Conservation (phyloP, 192 early-diverging fungal genomes). For the Mortierella alpina region DNA sequence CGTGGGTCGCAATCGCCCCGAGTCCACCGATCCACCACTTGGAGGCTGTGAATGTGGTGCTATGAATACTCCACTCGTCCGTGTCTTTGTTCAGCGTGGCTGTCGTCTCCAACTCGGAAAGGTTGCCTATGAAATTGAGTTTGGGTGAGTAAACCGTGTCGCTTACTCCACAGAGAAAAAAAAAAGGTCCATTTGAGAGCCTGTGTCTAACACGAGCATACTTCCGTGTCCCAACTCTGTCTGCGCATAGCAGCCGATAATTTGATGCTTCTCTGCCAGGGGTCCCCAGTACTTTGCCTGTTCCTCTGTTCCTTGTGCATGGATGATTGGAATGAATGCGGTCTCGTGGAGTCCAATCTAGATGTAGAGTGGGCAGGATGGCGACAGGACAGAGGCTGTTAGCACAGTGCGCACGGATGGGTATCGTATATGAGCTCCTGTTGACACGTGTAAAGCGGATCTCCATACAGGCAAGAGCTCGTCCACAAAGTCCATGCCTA, state of each 20-base stretch:
- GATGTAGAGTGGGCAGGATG: background rate
- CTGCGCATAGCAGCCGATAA: slow-evolving; percentile 88
- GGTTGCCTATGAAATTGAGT: slow-evolving; percentile 60
- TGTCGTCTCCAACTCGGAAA: slow-evolving; percentile 82
- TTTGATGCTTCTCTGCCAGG: slow-evolving; percentile 73
- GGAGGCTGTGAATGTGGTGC: slow-evolving; percentile 68
- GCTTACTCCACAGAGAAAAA: slow-evolving; percentile 45
- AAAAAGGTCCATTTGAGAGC: slow-evolving; percentile 66
- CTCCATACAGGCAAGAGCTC: slow-evolving; percentile 24
- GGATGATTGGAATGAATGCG: slow-evolving; percentile 82
- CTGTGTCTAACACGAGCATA: slow-evolving; percentile 65
- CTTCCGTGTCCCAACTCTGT: slow-evolving; percentile 75
- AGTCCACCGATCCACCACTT: slow-evolving; percentile 86
- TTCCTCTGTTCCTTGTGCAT: slow-evolving; percentile 75
- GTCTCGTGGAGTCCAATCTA: slow-evolving; percentile 37
- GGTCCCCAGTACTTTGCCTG: slow-evolving; percentile 78
- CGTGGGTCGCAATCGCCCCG: slow-evolving; percentile 75
- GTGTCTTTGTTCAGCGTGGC: slow-evolving; percentile 78
- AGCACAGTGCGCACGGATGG: background rate
- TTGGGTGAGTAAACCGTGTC: slow-evolving; percentile 12
- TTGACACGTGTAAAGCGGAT: no score
- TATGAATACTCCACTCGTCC: slow-evolving; percentile 85
- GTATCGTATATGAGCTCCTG: background rate
- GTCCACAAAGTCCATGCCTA: slow-evolving; percentile 43
- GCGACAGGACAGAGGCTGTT: background rate